Conservation (phyloP, 805 yeast genomes). For the Naumovozyma castellii region DNA sequence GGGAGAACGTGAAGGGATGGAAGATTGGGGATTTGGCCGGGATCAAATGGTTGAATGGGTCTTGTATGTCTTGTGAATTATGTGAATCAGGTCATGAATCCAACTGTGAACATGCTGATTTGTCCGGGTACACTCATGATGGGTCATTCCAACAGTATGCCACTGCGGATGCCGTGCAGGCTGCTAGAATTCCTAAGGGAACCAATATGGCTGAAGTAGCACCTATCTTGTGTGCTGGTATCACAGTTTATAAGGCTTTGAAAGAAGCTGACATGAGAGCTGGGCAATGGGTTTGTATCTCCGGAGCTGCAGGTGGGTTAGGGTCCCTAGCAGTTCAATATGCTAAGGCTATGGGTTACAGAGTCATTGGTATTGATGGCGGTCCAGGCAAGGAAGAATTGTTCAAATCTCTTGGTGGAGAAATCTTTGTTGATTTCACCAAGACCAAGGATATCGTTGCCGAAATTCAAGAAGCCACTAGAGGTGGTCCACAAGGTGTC, state of each 20-base stretch:
- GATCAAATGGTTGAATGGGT: slow-evolving; percentile 54
- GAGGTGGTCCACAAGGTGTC: slow-evolving; percentile 67
- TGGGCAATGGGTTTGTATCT: slow-evolving; percentile 50
- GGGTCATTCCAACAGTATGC: slow-evolving; percentile 86
- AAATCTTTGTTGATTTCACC: slow-evolving; percentile 45
- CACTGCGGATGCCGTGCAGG: slow-evolving; percentile 77
- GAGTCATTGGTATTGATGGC: slow-evolving; percentile 49
- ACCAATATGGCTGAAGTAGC: slow-evolving; percentile 65
- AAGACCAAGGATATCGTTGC: slow-evolving; percentile 41
- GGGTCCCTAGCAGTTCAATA: slow-evolving; percentile 52
- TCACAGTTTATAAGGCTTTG: slow-evolving; percentile 53
- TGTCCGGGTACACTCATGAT: slow-evolving; percentile 49
- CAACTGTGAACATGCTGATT: slow-evolving; percentile 41
- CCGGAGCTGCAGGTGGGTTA: slow-evolving; percentile 58
- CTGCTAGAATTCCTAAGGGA: slow-evolving; percentile 66
- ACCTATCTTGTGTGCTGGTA: slow-evolving; percentile 54
- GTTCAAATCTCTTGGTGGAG: slow-evolving; percentile 43
- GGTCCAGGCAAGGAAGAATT: slow-evolving; percentile 43
- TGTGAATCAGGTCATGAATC: slow-evolving; percentile 46
- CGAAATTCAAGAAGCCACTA: slow-evolving; percentile 44
- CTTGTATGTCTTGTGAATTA: slow-evolving; percentile 51
- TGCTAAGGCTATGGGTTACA: slow-evolving; percentile 49
- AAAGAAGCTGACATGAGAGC: slow-evolving; percentile 41
- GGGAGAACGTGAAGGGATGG: slow-evolving; percentile 47
- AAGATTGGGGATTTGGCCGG: slow-evolving; percentile 55